Conservation (phyloP, 2,329 filamentous ascomycete genomes). For the Neonectria ditissima region DNA sequence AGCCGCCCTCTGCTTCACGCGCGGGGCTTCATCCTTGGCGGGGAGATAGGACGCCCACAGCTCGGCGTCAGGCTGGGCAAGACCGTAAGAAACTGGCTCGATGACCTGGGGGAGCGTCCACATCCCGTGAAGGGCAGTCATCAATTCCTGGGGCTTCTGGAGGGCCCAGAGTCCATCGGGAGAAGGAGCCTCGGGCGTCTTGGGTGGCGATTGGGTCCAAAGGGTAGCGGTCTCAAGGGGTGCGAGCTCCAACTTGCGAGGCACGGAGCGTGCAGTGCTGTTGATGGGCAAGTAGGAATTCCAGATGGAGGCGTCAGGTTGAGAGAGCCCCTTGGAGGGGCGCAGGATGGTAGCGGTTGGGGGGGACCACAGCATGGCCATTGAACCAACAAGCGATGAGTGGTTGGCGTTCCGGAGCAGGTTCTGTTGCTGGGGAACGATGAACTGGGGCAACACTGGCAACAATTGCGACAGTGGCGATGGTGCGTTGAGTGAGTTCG, state of each 20-base stretch:
- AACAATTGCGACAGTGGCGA: conserved; percentile 26
- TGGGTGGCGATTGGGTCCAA: conserved; percentile 47
- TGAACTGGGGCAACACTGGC: conserved; percentile 12
- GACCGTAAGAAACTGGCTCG: conserved; percentile 38
- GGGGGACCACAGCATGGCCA: conserved; percentile 44
- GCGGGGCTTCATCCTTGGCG: conserved; percentile 35
- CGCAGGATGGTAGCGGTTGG: conserved; percentile 34
- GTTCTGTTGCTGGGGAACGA: conserved; percentile 27
- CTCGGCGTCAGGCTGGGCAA: conserved; percentile 49
- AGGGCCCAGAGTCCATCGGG: conserved; percentile 42
- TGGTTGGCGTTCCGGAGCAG: conserved; percentile 20
- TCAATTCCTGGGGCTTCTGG: conserved; percentile 20
- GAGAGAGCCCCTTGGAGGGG: conserved; percentile 48
- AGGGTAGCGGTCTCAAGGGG: conserved; percentile 53
- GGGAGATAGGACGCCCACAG: conserved; percentile 43
- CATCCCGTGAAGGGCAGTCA: conserved; percentile 35
- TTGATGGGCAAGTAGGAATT: conserved; percentile 47
- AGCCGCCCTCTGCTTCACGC: conserved; percentile 42
- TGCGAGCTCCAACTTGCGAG: conserved; percentile 44
- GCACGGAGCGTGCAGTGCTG: conserved; percentile 45
- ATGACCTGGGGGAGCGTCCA: conserved; percentile 36
- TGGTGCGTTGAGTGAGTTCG: conserved; percentile 1
- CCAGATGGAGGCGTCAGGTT: conserved; percentile 55
- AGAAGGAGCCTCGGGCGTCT: conserved; percentile 30
- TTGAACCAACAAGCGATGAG: conserved; percentile 27